Conservation (phyloP, 495 filamentous ascomycete genomes). For the Xylaria grammica region DNA sequence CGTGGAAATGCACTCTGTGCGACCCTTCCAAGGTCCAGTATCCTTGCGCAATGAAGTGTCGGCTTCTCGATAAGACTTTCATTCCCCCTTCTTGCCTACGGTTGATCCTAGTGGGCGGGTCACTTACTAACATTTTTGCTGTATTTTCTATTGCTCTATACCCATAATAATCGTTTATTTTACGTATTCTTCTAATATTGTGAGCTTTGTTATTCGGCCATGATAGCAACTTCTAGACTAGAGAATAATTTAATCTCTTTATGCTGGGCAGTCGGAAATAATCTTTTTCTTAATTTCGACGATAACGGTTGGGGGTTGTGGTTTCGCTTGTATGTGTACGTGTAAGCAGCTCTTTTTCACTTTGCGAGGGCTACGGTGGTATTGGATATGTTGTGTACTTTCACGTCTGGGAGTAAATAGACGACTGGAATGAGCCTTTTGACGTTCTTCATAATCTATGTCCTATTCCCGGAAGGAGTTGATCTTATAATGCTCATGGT, state of each 20-base stretch:
- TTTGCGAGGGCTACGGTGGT: not conserved
- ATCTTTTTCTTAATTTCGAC: not conserved
- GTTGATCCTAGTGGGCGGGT: not conserved
- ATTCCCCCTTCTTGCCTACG: not conserved
- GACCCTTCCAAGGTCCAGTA: conserved; percentile 42
- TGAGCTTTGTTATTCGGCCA: conserved; percentile 7
- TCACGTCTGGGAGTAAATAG: too few relatives aligned
- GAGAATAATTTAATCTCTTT: not conserved
- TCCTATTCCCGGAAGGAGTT: too few relatives aligned
- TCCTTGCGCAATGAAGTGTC: conserved; percentile 8
- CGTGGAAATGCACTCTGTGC: conserved; percentile 54
- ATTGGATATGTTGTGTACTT: too few relatives aligned
- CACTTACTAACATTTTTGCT: not conserved
- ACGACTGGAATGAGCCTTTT: too few relatives aligned
- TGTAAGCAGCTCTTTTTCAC: conserved; percentile 2
- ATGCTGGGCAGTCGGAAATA: conserved; percentile 1
- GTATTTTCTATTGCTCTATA: conserved; percentile 19
- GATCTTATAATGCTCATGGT: too few relatives aligned
- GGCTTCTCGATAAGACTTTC: not conserved
- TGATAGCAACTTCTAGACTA: not conserved
- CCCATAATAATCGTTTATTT: conserved; percentile 25
- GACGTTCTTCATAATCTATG: too few relatives aligned
- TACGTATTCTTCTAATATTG: not conserved
- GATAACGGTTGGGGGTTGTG: not conserved
- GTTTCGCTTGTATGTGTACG: conserved; percentile 6